Evolutionary conservation across 2,329 filamentous ascomycete species (phyloP).

Genomic region (Exserohilum turcica): DNA sequence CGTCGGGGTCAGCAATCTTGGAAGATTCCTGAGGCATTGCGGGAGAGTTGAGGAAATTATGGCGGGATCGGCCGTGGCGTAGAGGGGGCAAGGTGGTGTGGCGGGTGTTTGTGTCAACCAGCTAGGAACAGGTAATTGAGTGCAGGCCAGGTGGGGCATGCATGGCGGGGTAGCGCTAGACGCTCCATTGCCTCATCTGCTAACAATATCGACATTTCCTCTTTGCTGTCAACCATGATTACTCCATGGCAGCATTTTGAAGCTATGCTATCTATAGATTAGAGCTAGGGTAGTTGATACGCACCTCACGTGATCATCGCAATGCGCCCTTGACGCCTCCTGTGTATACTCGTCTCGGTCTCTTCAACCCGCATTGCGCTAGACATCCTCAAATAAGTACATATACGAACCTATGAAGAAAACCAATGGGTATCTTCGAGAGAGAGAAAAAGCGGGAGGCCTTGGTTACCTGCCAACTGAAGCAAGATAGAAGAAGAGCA

Average conservation of each 20-base stretch:
- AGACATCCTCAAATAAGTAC: too few species aligned
- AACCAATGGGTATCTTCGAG: too few species aligned
- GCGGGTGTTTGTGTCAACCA: constrained; percentile 10
- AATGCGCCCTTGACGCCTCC: too few species aligned
- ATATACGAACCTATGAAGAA: too few species aligned
- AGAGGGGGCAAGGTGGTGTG: constrained; percentile 19
- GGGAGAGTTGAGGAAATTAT: not conserved
- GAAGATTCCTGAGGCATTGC: constrained; percentile 60
- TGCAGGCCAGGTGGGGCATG: constrained; percentile 16
- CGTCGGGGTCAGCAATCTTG: constrained; percentile 62
- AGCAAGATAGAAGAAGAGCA: too few species aligned
- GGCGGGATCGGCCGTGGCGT: constrained; percentile 26
- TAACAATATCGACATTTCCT: not conserved
- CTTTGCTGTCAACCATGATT: not conserved
- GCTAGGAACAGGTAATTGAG: constrained; percentile 19
- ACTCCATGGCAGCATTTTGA: not conserved
- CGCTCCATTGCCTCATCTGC: constrained; percentile 1
- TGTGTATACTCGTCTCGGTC: too few species aligned
- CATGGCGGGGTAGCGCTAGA: constrained; percentile 3
- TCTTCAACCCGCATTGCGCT: too few species aligned
- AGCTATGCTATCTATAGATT: not conserved
- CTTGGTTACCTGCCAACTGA: too few species aligned
- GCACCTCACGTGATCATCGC: not conserved
- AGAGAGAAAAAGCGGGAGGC: too few species aligned
- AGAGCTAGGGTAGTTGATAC: not conserved